phyloP scores from a whole-genome alignment of 768 basidiomycete genomes.

The Russula ochroleuca region DNA sequence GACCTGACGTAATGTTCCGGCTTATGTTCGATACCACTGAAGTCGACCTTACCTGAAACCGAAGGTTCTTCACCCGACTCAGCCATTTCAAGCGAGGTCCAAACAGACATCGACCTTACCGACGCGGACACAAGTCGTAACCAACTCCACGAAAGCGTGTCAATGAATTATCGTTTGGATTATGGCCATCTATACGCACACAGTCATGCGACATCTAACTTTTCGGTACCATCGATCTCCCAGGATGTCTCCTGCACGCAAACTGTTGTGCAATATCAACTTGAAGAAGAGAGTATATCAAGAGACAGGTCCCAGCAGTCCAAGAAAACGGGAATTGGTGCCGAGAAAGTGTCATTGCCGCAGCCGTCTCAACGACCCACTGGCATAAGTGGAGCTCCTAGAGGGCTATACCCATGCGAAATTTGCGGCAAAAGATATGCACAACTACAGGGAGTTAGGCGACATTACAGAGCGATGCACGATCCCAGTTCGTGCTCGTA shows the following conservation, averaged over 20 bases:
- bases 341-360: neutral
- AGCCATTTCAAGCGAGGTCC: neutral
- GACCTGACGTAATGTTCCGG: neutral
- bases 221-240: neutral
- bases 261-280: neutral
- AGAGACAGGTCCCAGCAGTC: neutral
- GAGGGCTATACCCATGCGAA: neutral
- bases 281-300: neutral
- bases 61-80: neutral
- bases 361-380: neutral
- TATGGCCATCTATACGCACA: neutral
- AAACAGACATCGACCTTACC: neutral
- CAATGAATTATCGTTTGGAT: neutral
- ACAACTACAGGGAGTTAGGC: neutral
- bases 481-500: neutral
- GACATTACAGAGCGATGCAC: neutral
- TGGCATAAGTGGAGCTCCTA: neutral
- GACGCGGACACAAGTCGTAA: neutral
- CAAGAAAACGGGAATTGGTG: neutral
- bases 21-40: neutral
- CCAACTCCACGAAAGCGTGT: neutral
- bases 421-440: neutral
- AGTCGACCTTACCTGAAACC: neutral
- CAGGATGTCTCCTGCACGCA: neutral
- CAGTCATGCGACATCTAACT: neutral